Evolutionary conservation across 306 rosid genomes (phyloP).

Genomic region (Senna tora): DNA sequence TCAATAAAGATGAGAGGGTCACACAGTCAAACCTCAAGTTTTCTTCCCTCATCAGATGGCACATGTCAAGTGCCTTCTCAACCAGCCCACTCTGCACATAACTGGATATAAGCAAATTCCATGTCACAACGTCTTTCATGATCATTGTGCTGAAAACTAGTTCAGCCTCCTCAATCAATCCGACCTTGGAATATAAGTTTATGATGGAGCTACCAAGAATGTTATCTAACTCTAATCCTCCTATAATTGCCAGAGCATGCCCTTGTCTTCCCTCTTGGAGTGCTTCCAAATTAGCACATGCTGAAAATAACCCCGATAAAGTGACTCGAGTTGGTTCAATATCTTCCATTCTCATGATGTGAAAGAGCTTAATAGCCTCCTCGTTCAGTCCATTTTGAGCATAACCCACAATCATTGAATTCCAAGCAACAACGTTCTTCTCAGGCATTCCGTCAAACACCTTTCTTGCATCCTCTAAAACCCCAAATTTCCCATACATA

Average conservation of each 20-base stretch:
- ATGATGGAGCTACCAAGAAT: conserved; percentile 76
- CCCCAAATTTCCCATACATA: conserved; percentile 90
- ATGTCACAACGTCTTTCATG: conserved; percentile 70
- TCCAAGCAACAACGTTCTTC: conserved; percentile 73
- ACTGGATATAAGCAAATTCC: conserved; percentile 80
- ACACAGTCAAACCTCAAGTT: conserved; percentile 74
- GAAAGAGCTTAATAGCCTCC: conserved; percentile 63
- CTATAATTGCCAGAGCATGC: conserved; percentile 59
- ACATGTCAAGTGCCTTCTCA: conserved; percentile 61
- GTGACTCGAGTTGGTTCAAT: conserved; percentile 63
- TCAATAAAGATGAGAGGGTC: conserved; percentile 65
- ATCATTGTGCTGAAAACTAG: conserved; percentile 52
- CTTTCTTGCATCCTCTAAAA: conserved; percentile 61
- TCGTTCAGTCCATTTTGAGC: conserved; percentile 64
- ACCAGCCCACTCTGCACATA: conserved; percentile 57
- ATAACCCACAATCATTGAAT: conserved; percentile 64
- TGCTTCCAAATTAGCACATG: conserved; percentile 64
- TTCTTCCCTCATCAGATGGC: conserved; percentile 55
- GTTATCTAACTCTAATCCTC: conserved; percentile 59
- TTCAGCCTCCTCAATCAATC: conserved; percentile 71
- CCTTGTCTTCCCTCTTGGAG: conserved; percentile 75
- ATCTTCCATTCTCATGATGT: conserved; percentile 57
- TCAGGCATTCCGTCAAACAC: conserved; percentile 66
- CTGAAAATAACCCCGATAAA: conserved; percentile 66
- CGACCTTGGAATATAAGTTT: conserved; percentile 79